Evolutionary conservation across 148 eudicot genomes (phyloP).

Genomic region (Oxyria digyna): DNA sequence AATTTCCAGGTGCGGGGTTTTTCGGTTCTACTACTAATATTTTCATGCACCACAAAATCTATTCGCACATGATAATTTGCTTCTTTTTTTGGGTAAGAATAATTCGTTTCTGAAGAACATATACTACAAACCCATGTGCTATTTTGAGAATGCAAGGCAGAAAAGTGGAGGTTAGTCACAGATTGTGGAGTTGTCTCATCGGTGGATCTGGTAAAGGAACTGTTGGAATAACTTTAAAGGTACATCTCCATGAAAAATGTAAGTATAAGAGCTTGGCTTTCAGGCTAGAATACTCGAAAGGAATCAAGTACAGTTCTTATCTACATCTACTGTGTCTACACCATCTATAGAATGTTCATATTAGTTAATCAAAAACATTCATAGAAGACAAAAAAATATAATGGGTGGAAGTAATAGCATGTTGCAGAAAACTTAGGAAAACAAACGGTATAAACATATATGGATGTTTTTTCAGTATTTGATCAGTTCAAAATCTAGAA

Average conservation of each 20-base stretch:
- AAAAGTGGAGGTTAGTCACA: neutral
- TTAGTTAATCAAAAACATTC: neutral
- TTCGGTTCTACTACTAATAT: no score
- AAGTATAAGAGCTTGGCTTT: neutral
- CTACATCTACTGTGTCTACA: neutral
- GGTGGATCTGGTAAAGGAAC: neutral
- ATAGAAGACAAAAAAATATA: neutral
- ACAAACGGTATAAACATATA: neutral
- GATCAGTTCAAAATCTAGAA: neutral
- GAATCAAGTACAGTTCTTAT: neutral
- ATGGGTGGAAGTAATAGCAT: neutral
- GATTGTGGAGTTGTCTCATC: slow-evolving; percentile 3
- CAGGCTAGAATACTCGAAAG: neutral
- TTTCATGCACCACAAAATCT: no score
- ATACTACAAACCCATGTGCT: neutral
- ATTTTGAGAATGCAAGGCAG: neutral
- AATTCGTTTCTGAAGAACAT: neutral
- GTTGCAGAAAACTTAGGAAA: neutral
- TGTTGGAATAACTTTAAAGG: slow-evolving; percentile 5
- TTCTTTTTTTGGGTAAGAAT: neutral
- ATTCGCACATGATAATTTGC: no score
- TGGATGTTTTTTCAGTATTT: neutral
- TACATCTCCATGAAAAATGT: neutral
- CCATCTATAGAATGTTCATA: neutral
- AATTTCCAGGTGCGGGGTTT: no score